Conservation (phyloP, 2,329 filamentous ascomycete species). For the Nothophoma quercina region DNA sequence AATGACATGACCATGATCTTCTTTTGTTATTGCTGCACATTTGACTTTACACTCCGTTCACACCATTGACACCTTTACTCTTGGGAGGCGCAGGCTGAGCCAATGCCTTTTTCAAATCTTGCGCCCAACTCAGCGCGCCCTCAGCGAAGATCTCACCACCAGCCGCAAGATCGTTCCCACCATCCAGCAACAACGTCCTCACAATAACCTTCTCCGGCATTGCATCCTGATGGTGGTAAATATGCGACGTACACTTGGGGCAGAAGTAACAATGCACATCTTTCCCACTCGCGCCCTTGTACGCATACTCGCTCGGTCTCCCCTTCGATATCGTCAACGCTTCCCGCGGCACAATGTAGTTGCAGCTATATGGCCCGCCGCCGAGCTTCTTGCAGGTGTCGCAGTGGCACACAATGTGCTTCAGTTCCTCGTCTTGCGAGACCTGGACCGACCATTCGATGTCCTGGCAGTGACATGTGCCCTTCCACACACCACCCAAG, state of each 20-base stretch:
- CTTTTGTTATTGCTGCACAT: background rate
- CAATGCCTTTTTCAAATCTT: constrained; percentile 31
- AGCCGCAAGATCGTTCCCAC: constrained; percentile 44
- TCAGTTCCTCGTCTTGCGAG: constrained; percentile 29
- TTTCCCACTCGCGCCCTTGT: constrained; percentile 46
- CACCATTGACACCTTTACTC: background rate
- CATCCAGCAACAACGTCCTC: constrained; percentile 49
- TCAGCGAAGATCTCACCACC: constrained; percentile 51
- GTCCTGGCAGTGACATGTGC: constrained; percentile 45
- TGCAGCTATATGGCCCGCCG: constrained; percentile 48
- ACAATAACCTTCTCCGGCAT: constrained; percentile 53
- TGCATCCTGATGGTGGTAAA: constrained; percentile 52
- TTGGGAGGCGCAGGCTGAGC: background rate
- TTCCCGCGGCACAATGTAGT: constrained; percentile 44
- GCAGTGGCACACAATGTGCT: constrained; percentile 49
- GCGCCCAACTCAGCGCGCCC: constrained; percentile 46
- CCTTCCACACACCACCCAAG: constrained; percentile 23
- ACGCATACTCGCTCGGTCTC: constrained; percentile 37
- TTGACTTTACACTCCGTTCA: background rate
- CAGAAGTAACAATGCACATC: constrained; percentile 50
- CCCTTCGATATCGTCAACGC: constrained; percentile 37
- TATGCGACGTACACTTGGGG: constrained; percentile 49
- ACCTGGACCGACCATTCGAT: constrained; percentile 34
- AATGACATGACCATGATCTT: background rate
- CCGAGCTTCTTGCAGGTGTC: constrained; percentile 47